phyloP scores from a whole-genome alignment of 2,329 filamentous ascomycete species.

The Colletotrichum sublineola region DNA sequence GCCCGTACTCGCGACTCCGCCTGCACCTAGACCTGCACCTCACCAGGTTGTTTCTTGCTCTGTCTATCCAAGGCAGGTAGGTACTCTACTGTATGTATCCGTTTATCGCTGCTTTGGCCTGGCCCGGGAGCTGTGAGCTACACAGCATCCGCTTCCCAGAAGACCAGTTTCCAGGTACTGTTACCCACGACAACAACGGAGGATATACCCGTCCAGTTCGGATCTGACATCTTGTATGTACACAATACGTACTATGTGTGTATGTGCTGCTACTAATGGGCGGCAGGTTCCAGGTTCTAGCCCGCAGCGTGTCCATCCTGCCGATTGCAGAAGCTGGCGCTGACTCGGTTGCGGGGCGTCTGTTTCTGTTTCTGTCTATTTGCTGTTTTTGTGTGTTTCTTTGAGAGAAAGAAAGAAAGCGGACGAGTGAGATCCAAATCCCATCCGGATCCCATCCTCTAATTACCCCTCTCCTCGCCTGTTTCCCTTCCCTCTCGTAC shows the following conservation, averaged over 20 bases:
- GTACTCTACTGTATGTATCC: neutral
- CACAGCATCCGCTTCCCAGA: conserved; percentile 33
- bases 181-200: conserved; percentile 35
- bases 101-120: neutral
- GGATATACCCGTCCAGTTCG: conserved; percentile 35
- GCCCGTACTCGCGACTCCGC: neutral
- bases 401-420: conserved; percentile 1
- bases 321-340: conserved; percentile 38
- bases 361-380: neutral
- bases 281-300: conserved; percentile 5
- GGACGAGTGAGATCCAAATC: neutral
- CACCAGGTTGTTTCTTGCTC: neutral
- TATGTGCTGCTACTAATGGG: conserved; percentile 9
- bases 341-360: conserved; percentile 29
- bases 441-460: neutral
- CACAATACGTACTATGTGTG: conserved; percentile 1
- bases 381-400: conserved; percentile 20
- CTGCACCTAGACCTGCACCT: neutral
- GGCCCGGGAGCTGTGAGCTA: conserved; percentile 4
- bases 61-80: neutral
- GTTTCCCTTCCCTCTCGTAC: neutral
- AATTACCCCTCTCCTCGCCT: neutral
- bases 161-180: conserved; percentile 30
- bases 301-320: neutral
- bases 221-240: conserved; percentile 26